A percentile compares a stretch with the other conserved stretches of the same genome.
Evolutionary conservation across 1,284 basidiomycete genomes (phyloP).

Genomic region (Pisolithus thermaeus): DNA sequence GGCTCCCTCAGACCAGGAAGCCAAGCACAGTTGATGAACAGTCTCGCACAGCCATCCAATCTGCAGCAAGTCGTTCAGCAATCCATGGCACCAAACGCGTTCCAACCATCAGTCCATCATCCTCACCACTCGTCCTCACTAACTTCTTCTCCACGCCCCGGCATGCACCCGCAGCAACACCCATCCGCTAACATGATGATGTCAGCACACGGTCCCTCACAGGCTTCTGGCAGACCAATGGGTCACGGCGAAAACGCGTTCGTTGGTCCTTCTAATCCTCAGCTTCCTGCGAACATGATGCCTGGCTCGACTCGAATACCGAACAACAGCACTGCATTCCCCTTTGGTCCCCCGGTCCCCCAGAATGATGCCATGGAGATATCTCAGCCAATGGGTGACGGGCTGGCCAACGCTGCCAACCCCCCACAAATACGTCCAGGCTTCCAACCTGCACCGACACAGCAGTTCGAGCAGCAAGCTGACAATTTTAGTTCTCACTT

Average conservation of each 20-base stretch:
- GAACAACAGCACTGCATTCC: constrained; percentile 29
- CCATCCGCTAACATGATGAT: constrained; percentile 38
- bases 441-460: constrained; percentile 53
- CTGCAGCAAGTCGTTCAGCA: constrained; percentile 31
- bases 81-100: constrained; percentile 40
- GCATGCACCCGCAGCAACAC: constrained; percentile 35
- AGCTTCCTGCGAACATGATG: constrained; percentile 35
- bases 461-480: constrained; percentile 41
- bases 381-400: constrained; percentile 37
- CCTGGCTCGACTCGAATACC: constrained; percentile 33
- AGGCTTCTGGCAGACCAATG: constrained; percentile 39
- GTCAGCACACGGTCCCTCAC: constrained; percentile 39
- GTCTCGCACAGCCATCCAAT: constrained; percentile 42
- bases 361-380: constrained; percentile 34
- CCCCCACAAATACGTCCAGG: constrained; percentile 31
- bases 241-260: constrained; percentile 44
- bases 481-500: constrained; percentile 31
- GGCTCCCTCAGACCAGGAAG: constrained; percentile 36
- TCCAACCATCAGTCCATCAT: constrained; percentile 32
- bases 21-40: constrained; percentile 43
- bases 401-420: constrained; percentile 33
- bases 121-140: constrained; percentile 35
- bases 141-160: constrained; percentile 42
- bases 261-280: constrained; percentile 36
- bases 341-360: constrained; percentile 38